A percentile compares a stretch with the other conserved stretches of the same genome.
These are phyloP conservation scores for cucumber (Cucumis sativus) DNA, from an alignment of 306 rosid genomes.

Conservation along the genomic window Cucumber_9930_V3 NC_026660.2:21722001-21722500, in stretches of 20 bases:
- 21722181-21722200: constrained; percentile 78
- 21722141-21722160: constrained; percentile 38
- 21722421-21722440: constrained; percentile 25
- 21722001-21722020: constrained; percentile 66
- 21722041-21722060: constrained; percentile 51
- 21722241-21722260: constrained; percentile 73
- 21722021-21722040: constrained; percentile 40
- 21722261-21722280: constrained; percentile 78
- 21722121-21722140: constrained; percentile 62
- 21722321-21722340: constrained; percentile 61
- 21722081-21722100: constrained; percentile 69
- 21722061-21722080: constrained; percentile 74
- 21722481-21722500: constrained; percentile 69
- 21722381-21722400: constrained; percentile 25
- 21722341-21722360: constrained; percentile 85
- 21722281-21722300: constrained; percentile 79
- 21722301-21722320: constrained; percentile 81
- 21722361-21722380: constrained; percentile 29
- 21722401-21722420: constrained; percentile 31
- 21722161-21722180: constrained; percentile 84
- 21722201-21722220: constrained; percentile 67
- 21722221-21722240: constrained; percentile 76
- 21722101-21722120: constrained; percentile 60
- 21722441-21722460: constrained; percentile 40
- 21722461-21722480: constrained; percentile 64